Percentiles rank a stretch among this genome's conserved stretches.
phyloP scores from a whole-genome alignment of 768 basidiomycete species.

The Floccularia luteovirens region DNA sequence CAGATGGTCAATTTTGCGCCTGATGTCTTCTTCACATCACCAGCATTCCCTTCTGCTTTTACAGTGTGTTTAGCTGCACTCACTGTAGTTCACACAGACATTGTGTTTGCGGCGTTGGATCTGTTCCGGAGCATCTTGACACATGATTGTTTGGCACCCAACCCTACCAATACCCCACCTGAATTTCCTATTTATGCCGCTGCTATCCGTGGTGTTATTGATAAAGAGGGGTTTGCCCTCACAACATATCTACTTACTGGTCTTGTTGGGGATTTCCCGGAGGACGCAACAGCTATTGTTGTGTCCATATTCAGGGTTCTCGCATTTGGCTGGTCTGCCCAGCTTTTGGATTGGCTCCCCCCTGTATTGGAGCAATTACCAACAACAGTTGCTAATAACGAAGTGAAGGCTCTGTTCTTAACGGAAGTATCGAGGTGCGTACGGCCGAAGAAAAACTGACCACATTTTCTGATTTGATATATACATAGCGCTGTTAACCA shows the following conservation, averaged over 20 bases:
- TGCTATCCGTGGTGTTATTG: slow-evolving; percentile 52
- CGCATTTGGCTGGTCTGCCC: slow-evolving; percentile 56
- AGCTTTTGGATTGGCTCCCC: slow-evolving; percentile 68
- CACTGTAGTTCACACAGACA: slow-evolving; percentile 75
- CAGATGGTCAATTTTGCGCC: slow-evolving; percentile 64
- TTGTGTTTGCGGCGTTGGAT: slow-evolving; percentile 77
- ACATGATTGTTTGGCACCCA: slow-evolving; percentile 59
- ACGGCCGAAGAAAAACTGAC: not conserved
- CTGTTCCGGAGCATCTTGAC: slow-evolving; percentile 68
- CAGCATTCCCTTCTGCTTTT: slow-evolving; percentile 73
- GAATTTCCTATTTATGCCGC: slow-evolving; percentile 57
- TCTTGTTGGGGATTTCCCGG: slow-evolving; percentile 81
- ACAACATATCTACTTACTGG: slow-evolving; percentile 66
- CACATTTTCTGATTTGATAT: not conserved
- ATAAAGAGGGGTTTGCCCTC: slow-evolving; percentile 68
- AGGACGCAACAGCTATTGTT: slow-evolving; percentile 68
- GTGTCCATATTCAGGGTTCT: slow-evolving; percentile 73
- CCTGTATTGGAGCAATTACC: slow-evolving; percentile 67
- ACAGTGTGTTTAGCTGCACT: slow-evolving; percentile 71
- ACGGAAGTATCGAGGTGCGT: slow-evolving; percentile 69
- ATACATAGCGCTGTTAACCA: slow-evolving; percentile 55
- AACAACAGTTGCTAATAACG: slow-evolving; percentile 45
- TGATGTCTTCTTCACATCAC: slow-evolving; percentile 71
- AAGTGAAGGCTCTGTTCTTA: slow-evolving; percentile 68
- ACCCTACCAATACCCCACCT: slow-evolving; percentile 33